A percentile compares a stretch with the other conserved stretches of the same genome.
Conservation (phyloP, 345 rosid genomes). For the Melaleuca quinquenervia region DNA sequence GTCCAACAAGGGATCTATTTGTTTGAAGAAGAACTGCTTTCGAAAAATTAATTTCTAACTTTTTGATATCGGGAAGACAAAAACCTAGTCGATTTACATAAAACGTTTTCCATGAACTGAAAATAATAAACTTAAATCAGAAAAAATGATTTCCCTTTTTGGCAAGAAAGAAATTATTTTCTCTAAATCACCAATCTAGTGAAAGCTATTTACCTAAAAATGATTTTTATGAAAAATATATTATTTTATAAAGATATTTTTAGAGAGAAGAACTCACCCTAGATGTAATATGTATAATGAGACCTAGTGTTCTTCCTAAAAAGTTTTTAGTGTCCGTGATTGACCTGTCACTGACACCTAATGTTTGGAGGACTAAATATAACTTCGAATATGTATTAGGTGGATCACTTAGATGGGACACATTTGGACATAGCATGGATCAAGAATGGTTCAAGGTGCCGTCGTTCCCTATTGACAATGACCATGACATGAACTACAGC, state of each 20-base stretch:
- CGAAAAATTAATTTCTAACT: neutral
- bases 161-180: neutral
- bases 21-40: neutral
- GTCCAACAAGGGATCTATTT: neutral
- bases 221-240: neutral
- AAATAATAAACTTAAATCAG: neutral
- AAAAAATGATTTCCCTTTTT: neutral
- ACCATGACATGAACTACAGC: neutral
- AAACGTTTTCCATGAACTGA: neutral
- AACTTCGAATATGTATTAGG: neutral
- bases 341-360: neutral
- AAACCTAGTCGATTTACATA: neutral
- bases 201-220: neutral
- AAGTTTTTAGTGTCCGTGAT: neutral
- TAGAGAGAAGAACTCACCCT: neutral
- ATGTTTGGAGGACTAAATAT: neutral
- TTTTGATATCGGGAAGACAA: neutral
- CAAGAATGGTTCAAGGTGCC: neutral
- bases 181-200: neutral
- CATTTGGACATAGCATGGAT: neutral
- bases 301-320: neutral
- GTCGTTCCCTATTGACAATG: neutral
- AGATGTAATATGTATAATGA: neutral
- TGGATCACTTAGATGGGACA: neutral
- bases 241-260: neutral